Evolutionary conservation across 2,329 filamentous ascomycete genomes (phyloP), one percentile per base, ranked within the genome.

Genomic region (Diplodia intermedia): DNA sequence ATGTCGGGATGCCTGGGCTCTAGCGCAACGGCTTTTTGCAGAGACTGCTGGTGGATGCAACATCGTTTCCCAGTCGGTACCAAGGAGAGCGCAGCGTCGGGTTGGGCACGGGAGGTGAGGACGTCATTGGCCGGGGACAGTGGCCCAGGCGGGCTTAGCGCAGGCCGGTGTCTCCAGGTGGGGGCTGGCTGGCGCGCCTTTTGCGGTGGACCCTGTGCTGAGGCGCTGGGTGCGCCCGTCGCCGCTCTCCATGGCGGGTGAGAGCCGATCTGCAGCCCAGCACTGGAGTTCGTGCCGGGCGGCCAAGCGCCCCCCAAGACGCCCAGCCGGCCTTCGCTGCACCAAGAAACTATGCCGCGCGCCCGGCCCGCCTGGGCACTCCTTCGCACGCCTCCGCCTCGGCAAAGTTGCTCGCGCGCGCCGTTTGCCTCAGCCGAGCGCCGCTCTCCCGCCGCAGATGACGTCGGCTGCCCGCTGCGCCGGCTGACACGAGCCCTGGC

Each of bases 21-120:
- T 68, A 62, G 66, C 55, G 43, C 66, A 68, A 62, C 57, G 56
- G 66, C 57, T 62, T 55, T 52, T 68, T 50, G 66, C 66, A 67
- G 55, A 57, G 65, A 61, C 31, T 67, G 65, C 55, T 56, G 54
- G 33, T 67, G 52, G 66, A 68, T 68, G 66, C 66, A 63, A 68
- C 66, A 63, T 68, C 50, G 57, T 62, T 62, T 60, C 73, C 70
- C 53, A 76, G 55, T 38, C 53, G 53, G 52, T n/a, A 12, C 50
- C 43, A 66, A 31, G 65, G 23, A 23, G 52, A 40, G 33, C 14
- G 11, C 15, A 33, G 40, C 26, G 43, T 54, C 49, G 47, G 62
- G 62, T 54, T 31, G 52, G 62, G 49, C 36, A 12, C 20, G n/a
- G 50, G 62, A 36, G 50, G 29, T n/a, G 20, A 11, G 62, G 55